Evolutionary conservation across 1,284 basidiomycete species (phyloP), one percentile per base, ranked within the genome.

Genomic region (Volvariella surrecta): DNA sequence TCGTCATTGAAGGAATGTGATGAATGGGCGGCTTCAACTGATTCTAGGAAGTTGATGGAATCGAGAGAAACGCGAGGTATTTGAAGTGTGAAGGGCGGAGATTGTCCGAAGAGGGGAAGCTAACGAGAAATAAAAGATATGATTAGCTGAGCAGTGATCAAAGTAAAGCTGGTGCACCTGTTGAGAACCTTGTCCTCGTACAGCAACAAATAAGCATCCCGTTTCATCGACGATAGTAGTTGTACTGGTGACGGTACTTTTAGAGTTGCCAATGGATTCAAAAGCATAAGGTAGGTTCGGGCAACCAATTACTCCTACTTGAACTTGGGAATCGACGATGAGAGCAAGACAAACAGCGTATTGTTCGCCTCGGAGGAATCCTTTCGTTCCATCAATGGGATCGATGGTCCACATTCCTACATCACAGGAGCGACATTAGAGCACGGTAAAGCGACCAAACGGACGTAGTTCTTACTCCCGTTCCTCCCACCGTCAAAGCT

Each of bases 311-410:
- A 96, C 83, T 16, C 93, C 94, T 10, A 97, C 71, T 56, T 90
- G 73, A 32, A 95, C 90, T 46, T 82, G 61, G 0, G 89, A 79
- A 53, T 98, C 82, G 45, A 92, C 75, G 54, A 99, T 79, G 47
- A 99, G 74, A 0, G 92, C 89, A 21, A 99, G 72, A 63, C 95
- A 99, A 20, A 99, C 91, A 3, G 95, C 95, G 58, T 95, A 99
- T 63, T 99, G 96, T 45, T 90, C 94, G 9, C 93, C 92, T 17
- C 95, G 82, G 35, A 99, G 74, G 71, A 99, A 99, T 2, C 95
- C 92, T 60, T 94, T 94, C 16, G 89, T 93, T 7, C 91, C 90
- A 56, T 94, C 90, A 52, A 94, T 92, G 19, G 90, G 90, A 60
- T 95, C 91, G 38, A 94, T 79, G 0, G 89, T 88, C 91, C 91